Percentiles rank a stretch among this genome's conserved stretches.
These are phyloP conservation scores for Suillus variegatus DNA, from an alignment of 768 basidiomycete genomes.

Conservation along the genomic window DNA sequence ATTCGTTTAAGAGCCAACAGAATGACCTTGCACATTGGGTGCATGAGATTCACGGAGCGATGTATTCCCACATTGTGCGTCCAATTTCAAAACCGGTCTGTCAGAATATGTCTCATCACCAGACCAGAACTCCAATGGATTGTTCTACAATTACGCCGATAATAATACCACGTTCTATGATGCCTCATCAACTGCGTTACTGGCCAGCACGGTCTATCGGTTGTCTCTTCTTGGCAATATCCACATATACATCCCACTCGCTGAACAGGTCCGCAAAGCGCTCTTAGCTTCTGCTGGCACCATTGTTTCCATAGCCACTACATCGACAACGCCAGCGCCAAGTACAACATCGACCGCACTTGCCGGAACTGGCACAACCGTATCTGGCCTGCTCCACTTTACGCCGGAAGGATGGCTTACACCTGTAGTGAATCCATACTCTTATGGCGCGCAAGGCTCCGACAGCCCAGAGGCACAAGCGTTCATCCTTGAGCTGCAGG, in stretches of 20 bases:
- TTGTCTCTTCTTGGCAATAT: constrained; percentile 55
- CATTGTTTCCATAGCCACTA: constrained; percentile 16
- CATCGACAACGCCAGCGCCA: constrained; percentile 2
- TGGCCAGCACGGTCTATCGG: constrained; percentile 78
- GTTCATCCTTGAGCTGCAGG: constrained; percentile 74
- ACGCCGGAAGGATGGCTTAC: constrained; percentile 63
- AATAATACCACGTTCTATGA: constrained; percentile 65
- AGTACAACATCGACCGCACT: constrained; percentile 10
- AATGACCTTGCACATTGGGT: constrained; percentile 65
- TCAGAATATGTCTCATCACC: neutral
- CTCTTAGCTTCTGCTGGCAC: constrained; percentile 28
- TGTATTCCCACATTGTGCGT: constrained; percentile 63
- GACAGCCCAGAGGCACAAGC: constrained; percentile 77
- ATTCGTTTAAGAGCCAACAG: constrained; percentile 50
- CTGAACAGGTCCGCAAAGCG: constrained; percentile 53
- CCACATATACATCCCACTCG: constrained; percentile 52
- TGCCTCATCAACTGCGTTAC: constrained; percentile 68
- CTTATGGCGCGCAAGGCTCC: constrained; percentile 45
- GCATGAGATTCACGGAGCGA: constrained; percentile 69
- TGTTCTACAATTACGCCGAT: constrained; percentile 74
- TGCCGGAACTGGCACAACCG: constrained; percentile 12
- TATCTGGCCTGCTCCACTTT: constrained; percentile 44
- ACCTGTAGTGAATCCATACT: constrained; percentile 76
- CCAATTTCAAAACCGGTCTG: neutral
- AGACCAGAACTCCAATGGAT: constrained; percentile 16